Conservation (phyloP, 768 basidiomycete genomes). For the Cystofilobasidium ferigula region DNA sequence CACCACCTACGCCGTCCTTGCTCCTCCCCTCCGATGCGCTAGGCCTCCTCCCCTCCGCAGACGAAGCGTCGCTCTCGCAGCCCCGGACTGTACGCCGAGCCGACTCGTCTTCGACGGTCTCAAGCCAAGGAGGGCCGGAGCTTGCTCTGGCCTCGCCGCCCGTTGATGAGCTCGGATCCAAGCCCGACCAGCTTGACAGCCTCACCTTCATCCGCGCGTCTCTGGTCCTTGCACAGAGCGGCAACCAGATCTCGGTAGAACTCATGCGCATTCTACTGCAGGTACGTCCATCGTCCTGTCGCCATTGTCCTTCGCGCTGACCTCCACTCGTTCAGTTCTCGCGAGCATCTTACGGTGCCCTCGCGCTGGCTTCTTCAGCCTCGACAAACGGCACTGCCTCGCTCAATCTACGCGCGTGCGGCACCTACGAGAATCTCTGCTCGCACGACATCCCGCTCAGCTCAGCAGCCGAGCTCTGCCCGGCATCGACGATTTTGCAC, state of each 20-base stretch:
- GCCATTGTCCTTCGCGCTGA: not conserved
- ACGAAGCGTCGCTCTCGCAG: not conserved
- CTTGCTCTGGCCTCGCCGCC: not conserved
- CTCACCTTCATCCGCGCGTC: not conserved
- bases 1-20: not conserved
- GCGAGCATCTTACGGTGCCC: not conserved
- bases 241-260: slow-evolving; percentile 5
- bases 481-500: slow-evolving; percentile 1
- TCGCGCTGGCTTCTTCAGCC: not conserved
- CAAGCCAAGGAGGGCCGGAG: not conserved
- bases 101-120: not conserved
- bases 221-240: not conserved
- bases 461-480: slow-evolving; percentile 1
- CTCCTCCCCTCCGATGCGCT: not conserved
- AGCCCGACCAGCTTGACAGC: not conserved
- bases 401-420: not conserved
- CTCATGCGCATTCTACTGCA: slow-evolving; percentile 5
- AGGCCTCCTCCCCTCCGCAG: not conserved
- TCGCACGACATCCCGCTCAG: not conserved
- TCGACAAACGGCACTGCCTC: not conserved
- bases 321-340: not conserved
- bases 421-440: not conserved
- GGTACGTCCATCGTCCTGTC: not conserved
- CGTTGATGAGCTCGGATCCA: not conserved
- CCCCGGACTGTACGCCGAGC: not conserved